phyloP scores from a whole-genome alignment of 257 asterid species.

The Solanum corneliomulleri region DNA sequence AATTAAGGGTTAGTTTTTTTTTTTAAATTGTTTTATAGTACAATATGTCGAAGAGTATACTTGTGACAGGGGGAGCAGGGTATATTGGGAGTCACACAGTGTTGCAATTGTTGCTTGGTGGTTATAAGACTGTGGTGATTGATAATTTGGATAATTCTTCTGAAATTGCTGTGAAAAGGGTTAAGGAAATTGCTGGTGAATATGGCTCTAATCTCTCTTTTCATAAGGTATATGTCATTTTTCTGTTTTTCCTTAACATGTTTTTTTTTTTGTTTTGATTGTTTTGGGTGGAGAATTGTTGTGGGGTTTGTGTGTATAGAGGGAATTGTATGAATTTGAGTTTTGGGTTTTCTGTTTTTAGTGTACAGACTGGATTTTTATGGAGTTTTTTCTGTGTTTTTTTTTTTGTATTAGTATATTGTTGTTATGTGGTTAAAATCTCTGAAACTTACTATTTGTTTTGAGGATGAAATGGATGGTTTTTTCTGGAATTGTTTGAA shows the following conservation, averaged over 20 bases:
- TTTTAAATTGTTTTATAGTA: not conserved
- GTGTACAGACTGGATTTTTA: not conserved
- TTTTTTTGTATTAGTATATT: not conserved
- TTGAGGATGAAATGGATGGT: not conserved
- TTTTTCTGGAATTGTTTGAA: not conserved
- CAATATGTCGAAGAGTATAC: conserved; percentile 22
- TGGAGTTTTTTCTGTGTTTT: not conserved
- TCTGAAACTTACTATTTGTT: not conserved
- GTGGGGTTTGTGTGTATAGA: not conserved
- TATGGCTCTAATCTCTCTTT: conserved; percentile 51
- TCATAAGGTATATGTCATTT: conserved; percentile 41
- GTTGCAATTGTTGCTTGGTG: conserved; percentile 66
- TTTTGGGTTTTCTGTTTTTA: not conserved
- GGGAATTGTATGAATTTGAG: not conserved
- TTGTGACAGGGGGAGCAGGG: conserved; percentile 69
- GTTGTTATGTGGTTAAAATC: not conserved
- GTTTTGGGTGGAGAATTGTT: not conserved
- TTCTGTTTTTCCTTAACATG: not conserved
- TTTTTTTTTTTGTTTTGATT: not conserved
- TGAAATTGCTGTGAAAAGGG: conserved; percentile 49
- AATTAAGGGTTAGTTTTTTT: not conserved
- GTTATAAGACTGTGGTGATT: conserved; percentile 60
- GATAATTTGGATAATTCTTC: conserved; percentile 95
- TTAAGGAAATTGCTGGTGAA: conserved; percentile 59
- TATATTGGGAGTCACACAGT: conserved; percentile 76